These are phyloP conservation scores for Diplocarpon rosae DNA, from an alignment of 2,329 filamentous ascomycete species.

Conservation along the genomic window DNA sequence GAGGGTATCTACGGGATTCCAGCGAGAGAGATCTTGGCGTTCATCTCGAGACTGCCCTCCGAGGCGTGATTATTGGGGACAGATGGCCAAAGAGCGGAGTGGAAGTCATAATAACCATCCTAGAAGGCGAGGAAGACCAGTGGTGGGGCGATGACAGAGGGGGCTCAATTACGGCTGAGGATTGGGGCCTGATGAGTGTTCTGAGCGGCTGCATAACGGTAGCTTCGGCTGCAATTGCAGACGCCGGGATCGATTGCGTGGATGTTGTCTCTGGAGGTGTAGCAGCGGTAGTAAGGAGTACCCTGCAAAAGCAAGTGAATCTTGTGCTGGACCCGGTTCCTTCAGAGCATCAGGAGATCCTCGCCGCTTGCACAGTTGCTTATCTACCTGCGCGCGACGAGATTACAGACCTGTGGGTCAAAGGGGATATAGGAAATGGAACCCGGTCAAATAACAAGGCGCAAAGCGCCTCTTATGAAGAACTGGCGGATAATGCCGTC, in stretches of 20 bases:
- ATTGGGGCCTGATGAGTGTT: conserved; percentile 86
- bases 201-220: conserved; percentile 88
- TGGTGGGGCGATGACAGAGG: conserved; percentile 48
- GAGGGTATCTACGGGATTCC: conserved; percentile 77
- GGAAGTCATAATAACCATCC: conserved; percentile 85
- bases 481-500: conserved; percentile 51
- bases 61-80: conserved; percentile 83
- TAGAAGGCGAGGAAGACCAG: conserved; percentile 82
- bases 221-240: conserved; percentile 81
- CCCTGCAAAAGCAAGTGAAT: conserved; percentile 27
- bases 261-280: conserved; percentile 85
- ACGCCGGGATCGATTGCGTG: conserved; percentile 92
- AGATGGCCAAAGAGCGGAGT: conserved; percentile 97
- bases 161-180: conserved; percentile 43
- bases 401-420: conserved; percentile 90
- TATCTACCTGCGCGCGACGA: conserved; percentile 83
- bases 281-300: conserved; percentile 55
- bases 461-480: conserved; percentile 34
- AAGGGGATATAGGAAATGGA: conserved; percentile 47
- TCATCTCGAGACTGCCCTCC: conserved; percentile 81
- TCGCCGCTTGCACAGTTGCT: conserved; percentile 79
- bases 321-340: conserved; percentile 74
- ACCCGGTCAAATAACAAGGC: conserved; percentile 25
- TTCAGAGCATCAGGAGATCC: conserved; percentile 64
- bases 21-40: conserved; percentile 82